Conservation (phyloP, 2,329 filamentous ascomycete genomes). For the Gyromitra esculenta region DNA sequence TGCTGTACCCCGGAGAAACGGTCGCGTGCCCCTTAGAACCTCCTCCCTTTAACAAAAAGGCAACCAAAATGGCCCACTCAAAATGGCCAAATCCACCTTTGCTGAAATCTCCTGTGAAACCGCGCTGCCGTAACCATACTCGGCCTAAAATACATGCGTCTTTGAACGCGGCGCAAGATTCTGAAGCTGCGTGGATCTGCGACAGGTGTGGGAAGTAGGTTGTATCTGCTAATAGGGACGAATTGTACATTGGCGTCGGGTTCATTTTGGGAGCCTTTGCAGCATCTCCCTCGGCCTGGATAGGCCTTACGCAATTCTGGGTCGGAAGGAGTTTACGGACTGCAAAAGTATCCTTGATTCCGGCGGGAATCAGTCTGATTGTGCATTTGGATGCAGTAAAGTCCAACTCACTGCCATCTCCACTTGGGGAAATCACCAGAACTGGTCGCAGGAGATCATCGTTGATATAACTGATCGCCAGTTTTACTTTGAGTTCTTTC, state of each 20-base stretch:
- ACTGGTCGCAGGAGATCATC: conserved; percentile 82
- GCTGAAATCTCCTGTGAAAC: conserved; percentile 75
- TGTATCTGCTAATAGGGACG: conserved; percentile 80
- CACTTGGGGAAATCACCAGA: conserved; percentile 63
- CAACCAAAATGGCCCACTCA: conserved; percentile 85
- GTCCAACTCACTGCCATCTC: conserved; percentile 59
- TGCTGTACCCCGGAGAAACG: conserved; percentile 82
- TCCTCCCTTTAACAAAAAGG: conserved; percentile 81
- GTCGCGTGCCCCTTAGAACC: conserved; percentile 75
- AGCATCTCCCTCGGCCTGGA: conserved; percentile 62
- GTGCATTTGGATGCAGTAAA: conserved; percentile 64
- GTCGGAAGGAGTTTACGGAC: conserved; percentile 74
- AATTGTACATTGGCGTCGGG: conserved; percentile 88
- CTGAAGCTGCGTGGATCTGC: conserved; percentile 74
- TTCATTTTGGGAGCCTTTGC: conserved; percentile 57
- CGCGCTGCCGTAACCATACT: conserved; percentile 88
- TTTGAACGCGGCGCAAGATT: conserved; percentile 75
- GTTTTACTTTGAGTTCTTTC: conserved; percentile 64
- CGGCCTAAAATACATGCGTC: conserved; percentile 88
- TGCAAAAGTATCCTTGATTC: conserved; percentile 75
- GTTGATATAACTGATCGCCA: conserved; percentile 73
- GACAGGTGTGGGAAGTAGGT: conserved; percentile 79
- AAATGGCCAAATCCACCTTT: conserved; percentile 90
- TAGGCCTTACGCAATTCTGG: conserved; percentile 74
- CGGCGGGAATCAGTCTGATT: conserved; percentile 81